Percentiles rank a stretch among this genome's conserved stretches.
Evolutionary conservation across 495 filamentous ascomycete species (phyloP).

Genomic region (Penicillium dipodomyicola): DNA sequence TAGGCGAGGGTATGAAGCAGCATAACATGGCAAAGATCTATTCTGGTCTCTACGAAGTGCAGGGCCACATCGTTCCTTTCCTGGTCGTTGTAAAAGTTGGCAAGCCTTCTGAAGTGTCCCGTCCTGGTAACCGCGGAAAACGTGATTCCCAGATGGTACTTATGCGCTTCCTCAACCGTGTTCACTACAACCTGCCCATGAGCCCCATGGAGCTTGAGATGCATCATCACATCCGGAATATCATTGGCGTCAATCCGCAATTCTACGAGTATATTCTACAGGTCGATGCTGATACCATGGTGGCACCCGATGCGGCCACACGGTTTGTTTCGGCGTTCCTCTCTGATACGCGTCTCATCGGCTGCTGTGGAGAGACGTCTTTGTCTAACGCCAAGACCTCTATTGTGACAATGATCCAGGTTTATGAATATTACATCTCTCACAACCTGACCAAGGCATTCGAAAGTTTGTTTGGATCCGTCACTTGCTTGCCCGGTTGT

Average conservation of each 20-base stretch:
- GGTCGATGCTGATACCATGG: slow-evolving; percentile 96
- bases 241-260: slow-evolving; percentile 96
- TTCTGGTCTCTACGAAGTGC: slow-evolving; percentile 95
- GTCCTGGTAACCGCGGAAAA: slow-evolving; percentile 97
- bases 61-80: slow-evolving; percentile 97
- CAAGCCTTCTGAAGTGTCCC: slow-evolving; percentile 94
- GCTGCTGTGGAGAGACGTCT: slow-evolving; percentile 90
- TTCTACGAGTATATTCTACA: slow-evolving; percentile 98
- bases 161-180: slow-evolving; percentile 97
- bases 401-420: slow-evolving; percentile 97
- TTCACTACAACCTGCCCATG: slow-evolving; percentile 96
- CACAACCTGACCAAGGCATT: slow-evolving; percentile 99
- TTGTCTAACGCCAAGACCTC: slow-evolving; percentile 91
- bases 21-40: slow-evolving; percentile 99
- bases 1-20: slow-evolving; percentile 94
- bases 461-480: slow-evolving; percentile 93
- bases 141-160: slow-evolving; percentile 98
- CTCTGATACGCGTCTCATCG: slow-evolving; percentile 86
- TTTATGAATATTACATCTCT: slow-evolving; percentile 99
- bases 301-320: slow-evolving; percentile 85
- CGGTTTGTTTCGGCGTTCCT: slow-evolving; percentile 91
- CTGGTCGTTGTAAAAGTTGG: slow-evolving; percentile 95
- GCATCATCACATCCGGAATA: slow-evolving; percentile 97
- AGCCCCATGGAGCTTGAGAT: slow-evolving; percentile 96
- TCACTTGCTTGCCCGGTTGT: slow-evolving; percentile 96